Percentiles rank a stretch among this genome's conserved stretches.
These are phyloP conservation scores for Viola pubescens DNA, from an alignment of 441 rosid species.

Conservation along the genomic window DNA sequence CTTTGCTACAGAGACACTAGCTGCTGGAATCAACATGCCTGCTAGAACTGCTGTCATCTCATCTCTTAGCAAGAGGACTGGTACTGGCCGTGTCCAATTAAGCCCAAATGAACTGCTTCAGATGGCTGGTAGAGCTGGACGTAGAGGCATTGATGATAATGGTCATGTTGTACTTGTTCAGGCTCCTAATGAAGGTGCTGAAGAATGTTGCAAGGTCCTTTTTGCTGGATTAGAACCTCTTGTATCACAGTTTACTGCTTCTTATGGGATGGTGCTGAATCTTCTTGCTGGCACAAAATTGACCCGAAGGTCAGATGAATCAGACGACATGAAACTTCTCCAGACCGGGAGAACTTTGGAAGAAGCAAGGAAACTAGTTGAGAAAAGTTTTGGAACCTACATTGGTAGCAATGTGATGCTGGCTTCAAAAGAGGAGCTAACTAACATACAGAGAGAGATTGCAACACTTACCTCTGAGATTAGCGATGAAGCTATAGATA, in stretches of 20 bases:
- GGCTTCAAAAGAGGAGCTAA: conserved; percentile 87
- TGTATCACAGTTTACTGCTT: conserved; percentile 90
- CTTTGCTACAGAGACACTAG: conserved; percentile 95
- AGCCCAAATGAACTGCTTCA: conserved; percentile 84
- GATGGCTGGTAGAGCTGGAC: conserved; percentile 99
- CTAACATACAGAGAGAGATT: conserved; percentile 60
- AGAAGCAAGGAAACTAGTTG: conserved; percentile 90
- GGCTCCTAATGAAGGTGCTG: conserved; percentile 83
- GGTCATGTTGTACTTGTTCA: conserved; percentile 85
- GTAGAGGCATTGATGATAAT: conserved; percentile 81
- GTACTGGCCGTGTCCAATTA: conserved; percentile 58
- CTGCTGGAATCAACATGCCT: conserved; percentile 99
- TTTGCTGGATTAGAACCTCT: conserved; percentile 88
- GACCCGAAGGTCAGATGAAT: conserved; percentile 47
- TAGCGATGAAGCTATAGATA: conserved; percentile 75
- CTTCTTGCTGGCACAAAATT: conserved; percentile 78
- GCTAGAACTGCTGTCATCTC: conserved; percentile 90
- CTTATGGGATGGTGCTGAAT: conserved; percentile 96
- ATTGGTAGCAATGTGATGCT: conserved; percentile 88
- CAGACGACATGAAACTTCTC: conserved; percentile 37
- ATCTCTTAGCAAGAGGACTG: conserved; percentile 66
- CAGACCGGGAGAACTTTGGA: conserved; percentile 76
- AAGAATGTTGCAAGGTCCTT: conserved; percentile 80
- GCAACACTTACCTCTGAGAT: conserved; percentile 56
- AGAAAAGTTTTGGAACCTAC: conserved; percentile 91